Base-by-base conservation (phyloP, 2,329 filamentous ascomycete species). In the Cladobotryum mycophilum region DNA sequence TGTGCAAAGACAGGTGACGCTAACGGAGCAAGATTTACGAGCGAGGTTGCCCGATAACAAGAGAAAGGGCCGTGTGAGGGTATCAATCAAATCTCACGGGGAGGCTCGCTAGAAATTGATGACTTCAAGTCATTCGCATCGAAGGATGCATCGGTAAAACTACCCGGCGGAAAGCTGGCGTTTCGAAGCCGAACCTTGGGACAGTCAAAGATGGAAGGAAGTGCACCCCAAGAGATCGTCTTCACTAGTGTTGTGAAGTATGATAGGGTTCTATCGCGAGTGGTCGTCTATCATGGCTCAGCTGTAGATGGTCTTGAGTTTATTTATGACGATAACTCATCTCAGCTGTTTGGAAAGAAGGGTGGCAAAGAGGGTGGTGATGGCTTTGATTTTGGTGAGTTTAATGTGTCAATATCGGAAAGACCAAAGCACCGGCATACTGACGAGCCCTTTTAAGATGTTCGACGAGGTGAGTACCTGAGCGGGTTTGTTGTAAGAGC, bases 261-360 rank as follows among this genome's bases (percentile, higher is more conserved):
- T 55, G 86, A 82, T 33, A 86, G 90, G 55, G 77, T 96, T 30
- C 74, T 97, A 55, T 85, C 82, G 1, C 81, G 81, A 5, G 79
- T 96, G 51, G 79, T 82, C 53, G 76, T 95, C 13, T 95, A 90
- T 62, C 85, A 89, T 60, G 89, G 88, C 2, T 73, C 76, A 52
- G 85, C 85, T 4, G 64, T 97, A 12, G 86, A 95, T 64, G 93
- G 93, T 0, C 68, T 99, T 17, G 92, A 97, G 66, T 97, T 99
- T 67, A 76, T 88, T 53, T 97, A 96, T 63, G 92, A 97, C 61
- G 90, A 97, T 66, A 79, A 81, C 14, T 86, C 88, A 1, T 86
- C 77, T 49, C 89, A 96, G 64, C 67, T 96, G 3, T 95, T 99
- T 72, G 93, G 93, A 38, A 91, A 89, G 62, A 76, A 79, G 49